Evolutionary conservation across 768 basidiomycete species (phyloP).

Genomic region (Boletus tomentosulus): DNA sequence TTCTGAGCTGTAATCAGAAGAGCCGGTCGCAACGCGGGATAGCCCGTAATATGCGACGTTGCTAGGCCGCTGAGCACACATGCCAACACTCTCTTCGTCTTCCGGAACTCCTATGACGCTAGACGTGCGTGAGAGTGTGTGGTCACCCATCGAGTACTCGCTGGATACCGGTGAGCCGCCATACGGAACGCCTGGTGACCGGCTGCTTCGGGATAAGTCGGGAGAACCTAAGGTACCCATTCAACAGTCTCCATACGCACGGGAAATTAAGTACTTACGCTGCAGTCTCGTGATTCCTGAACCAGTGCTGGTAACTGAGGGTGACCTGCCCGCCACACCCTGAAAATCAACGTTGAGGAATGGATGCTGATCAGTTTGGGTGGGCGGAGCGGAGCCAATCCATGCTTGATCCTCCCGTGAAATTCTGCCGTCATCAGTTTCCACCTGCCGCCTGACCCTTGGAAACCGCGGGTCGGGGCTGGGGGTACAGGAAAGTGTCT

Average conservation of each 20-base stretch:
- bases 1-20: constrained; percentile 14
- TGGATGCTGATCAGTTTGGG: constrained; percentile 1
- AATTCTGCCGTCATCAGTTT: not conserved
- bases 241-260: not conserved
- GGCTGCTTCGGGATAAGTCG: not conserved
- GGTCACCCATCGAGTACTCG: constrained; percentile 2
- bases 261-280: constrained; percentile 4
- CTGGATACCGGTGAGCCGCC: constrained; percentile 11
- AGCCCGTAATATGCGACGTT: constrained; percentile 13
- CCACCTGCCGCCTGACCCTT: constrained; percentile 6
- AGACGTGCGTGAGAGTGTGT: constrained; percentile 35
- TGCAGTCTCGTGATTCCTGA: constrained; percentile 7
- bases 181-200: constrained; percentile 1
- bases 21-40: constrained; percentile 11
- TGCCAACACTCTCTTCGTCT: constrained; percentile 21
- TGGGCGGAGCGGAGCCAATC: constrained; percentile 29
- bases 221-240: constrained; percentile 8
- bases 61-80: not conserved
- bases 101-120: constrained; percentile 42
- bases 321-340: constrained; percentile 2
- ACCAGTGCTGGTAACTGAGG: constrained; percentile 5
- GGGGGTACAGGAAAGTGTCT: constrained; percentile 2
- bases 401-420: not conserved
- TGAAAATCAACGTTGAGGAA: not conserved
- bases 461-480: constrained; percentile 10